Evolutionary conservation across 2,329 filamentous ascomycete genomes (phyloP).

Genomic region (Didymella lethalis): DNA sequence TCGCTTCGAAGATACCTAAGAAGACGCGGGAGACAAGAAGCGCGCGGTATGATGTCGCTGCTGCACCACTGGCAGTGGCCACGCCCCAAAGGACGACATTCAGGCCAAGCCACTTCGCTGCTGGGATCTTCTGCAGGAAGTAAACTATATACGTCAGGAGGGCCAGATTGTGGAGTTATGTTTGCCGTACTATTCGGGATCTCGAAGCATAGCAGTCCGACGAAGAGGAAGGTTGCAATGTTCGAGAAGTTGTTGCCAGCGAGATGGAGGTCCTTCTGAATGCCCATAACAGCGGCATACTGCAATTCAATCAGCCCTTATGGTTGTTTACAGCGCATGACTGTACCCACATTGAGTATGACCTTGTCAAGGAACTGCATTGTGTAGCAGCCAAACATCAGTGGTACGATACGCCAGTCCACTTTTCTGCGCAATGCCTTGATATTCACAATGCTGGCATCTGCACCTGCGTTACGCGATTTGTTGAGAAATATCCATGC

Average conservation of each 20-base stretch:
- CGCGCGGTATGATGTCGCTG: slow-evolving; percentile 49
- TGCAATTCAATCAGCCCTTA: slow-evolving; percentile 1
- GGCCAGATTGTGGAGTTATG: not conserved
- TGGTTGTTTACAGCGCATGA: too few relatives aligned
- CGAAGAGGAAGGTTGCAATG: slow-evolving; percentile 47
- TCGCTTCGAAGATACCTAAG: slow-evolving; percentile 62
- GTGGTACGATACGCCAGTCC: slow-evolving; percentile 50
- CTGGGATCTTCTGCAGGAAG: slow-evolving; percentile 59
- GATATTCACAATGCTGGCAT: slow-evolving; percentile 1
- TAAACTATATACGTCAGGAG: slow-evolving; percentile 11
- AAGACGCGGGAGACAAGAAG: slow-evolving; percentile 60
- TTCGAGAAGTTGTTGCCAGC: slow-evolving; percentile 48
- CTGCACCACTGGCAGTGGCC: slow-evolving; percentile 46
- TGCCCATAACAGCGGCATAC: slow-evolving; percentile 54
- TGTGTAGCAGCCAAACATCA: slow-evolving; percentile 43
- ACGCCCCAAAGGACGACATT: slow-evolving; percentile 57
- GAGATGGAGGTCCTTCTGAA: slow-evolving; percentile 48
- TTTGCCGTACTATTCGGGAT: slow-evolving; percentile 45
- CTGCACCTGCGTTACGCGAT: not conserved
- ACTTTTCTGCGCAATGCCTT: slow-evolving; percentile 38
- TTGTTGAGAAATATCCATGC: slow-evolving; percentile 22
- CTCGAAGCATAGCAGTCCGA: slow-evolving; percentile 49
- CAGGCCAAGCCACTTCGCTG: slow-evolving; percentile 60
- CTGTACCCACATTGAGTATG: slow-evolving; percentile 25
- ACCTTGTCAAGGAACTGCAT: slow-evolving; percentile 53